Base-by-base conservation (phyloP, 1,139 yeast species). In the Diutina rugosa region DNA sequence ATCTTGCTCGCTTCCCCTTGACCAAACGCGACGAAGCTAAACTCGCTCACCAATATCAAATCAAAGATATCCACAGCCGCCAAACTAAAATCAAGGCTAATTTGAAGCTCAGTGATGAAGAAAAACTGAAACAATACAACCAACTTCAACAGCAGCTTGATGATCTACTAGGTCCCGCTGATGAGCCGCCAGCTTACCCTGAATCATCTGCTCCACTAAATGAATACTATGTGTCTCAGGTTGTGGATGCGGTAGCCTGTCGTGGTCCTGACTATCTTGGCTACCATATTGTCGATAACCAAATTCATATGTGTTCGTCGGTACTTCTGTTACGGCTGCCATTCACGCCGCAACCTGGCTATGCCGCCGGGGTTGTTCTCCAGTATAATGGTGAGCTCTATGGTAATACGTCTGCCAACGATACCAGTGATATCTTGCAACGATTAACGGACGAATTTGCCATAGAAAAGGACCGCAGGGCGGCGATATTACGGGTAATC, bases 331-430 rank as follows among this genome's bases (percentile, higher is more conserved):
- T 93, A 49, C 73, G 98, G 58, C 79, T 79, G 46, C 98, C 98
- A 0, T 80, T 88, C 61, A 81, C 87, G 0, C 62, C 70, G 29
- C 98, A 93, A 68, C 97, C 98, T 0, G 57, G 69, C 0, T 57
- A 56, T 2, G 46, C 60, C 18, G 69, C 66, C 8, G 67, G 66
- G 16, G 67, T 65, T 59, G 55, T 69, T 64, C 57, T 83, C 61
- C 97, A 88, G 64, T 93, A 86, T 70, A 93, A 93, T 66, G 99
- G 98, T 0, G 98, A 91, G 65, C 71, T 90, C 12, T 91, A 91
- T 66, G 84, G 85, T 61, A 64, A 67, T 0, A 84, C 79, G 46
- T 57, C 60, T 1, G 56, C 62, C 2, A 76, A 73, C 58, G 79
- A 77, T 60, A 76, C 79, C 0, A 64, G 61, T 12, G 74, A 56